Evolutionary conservation across 495 filamentous ascomycete species (phyloP), one percentile per base, ranked within the genome.

Genomic region (Hyphodiscus hymeniophilus): DNA sequence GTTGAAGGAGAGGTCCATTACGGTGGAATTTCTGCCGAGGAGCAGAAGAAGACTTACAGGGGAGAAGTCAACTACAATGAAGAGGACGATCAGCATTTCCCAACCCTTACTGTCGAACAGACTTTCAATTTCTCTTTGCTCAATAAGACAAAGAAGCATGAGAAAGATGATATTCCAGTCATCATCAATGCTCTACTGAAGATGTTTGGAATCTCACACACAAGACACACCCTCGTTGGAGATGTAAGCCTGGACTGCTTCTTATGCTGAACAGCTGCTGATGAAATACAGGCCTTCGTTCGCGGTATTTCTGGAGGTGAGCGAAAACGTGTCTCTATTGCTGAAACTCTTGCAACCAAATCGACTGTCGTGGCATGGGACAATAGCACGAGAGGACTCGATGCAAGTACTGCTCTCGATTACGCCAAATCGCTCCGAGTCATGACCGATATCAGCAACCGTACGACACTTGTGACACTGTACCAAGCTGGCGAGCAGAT

Each of bases 401-500:
- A 94, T 60, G 83, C 80, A 42, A 79, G 83, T 46, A 90, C 84
- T 26, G 87, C 87, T 33, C 64, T 91, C 11, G 83, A 90, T 57
- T 94, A 88, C 42, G 77, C 77, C 50, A 81, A 79, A 57, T 81
- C 79, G 4, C 61, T 94, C 15, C 74, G 81, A 28, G 64, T 83
- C 10, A 76, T 80, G 46, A 82, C 82, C 3, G 76, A 87, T 48
- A 67, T 85, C 36, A 75, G 75, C 38, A 71, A 76, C 11, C 77
- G 73, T 42, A 87, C 84, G 10, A 76, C 79, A 23, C 69, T 78
- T 38, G 84, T 92, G 13, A 82, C 87, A 7, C 82, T 94, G 51
- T 92, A 94, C 61, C 87, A 94, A 59, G 84, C 86, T 2, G 82
- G 78, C 2, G 85, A 94, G 60, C 82, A 75, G 48, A 94, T 94